Percentiles rank a stretch among this genome's conserved stretches.
Evolutionary conservation across 768 basidiomycete species (phyloP).

Genomic region (Boletus rubropictus): DNA sequence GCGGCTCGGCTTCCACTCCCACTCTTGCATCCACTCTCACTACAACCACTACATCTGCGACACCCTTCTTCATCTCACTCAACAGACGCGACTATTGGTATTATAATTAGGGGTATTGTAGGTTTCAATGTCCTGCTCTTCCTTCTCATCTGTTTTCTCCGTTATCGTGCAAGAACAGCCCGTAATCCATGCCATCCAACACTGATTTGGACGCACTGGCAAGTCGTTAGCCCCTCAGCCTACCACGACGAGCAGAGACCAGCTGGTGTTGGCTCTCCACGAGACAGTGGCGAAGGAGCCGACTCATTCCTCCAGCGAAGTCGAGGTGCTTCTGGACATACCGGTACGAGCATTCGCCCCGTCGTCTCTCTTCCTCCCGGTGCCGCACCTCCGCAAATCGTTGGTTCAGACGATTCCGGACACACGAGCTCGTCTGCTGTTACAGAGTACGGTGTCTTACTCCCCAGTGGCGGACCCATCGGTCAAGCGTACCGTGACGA

Average conservation of each 20-base stretch:
- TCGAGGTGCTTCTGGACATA: slow-evolving; percentile 15
- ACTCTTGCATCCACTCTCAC: slow-evolving; percentile 1
- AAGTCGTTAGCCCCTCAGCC: slow-evolving; percentile 33
- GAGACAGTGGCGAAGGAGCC: slow-evolving; percentile 63
- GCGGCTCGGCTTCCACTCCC: too few relatives aligned
- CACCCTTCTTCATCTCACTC: slow-evolving; percentile 29
- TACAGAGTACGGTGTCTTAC: slow-evolving; percentile 33
- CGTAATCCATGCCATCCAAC: slow-evolving; percentile 19
- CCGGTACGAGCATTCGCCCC: slow-evolving; percentile 12
- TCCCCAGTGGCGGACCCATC: slow-evolving; percentile 30
- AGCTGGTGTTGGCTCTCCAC: slow-evolving; percentile 62
- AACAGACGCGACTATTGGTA: slow-evolving; percentile 29
- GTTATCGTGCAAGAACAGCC: slow-evolving; percentile 23
- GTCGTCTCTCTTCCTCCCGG: slow-evolving; percentile 29
- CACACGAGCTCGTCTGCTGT: slow-evolving; percentile 35
- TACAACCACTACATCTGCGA: slow-evolving; percentile 23
- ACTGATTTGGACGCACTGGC: slow-evolving; percentile 41
- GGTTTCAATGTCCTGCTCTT: slow-evolving; percentile 56
- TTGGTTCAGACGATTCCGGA: slow-evolving; percentile 36
- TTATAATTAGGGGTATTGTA: slow-evolving; percentile 47
- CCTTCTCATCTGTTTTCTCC: slow-evolving; percentile 31
- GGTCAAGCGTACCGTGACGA: slow-evolving; percentile 30
- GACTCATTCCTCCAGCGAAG: slow-evolving; percentile 56
- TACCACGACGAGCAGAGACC: slow-evolving; percentile 31
- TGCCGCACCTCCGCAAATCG: slow-evolving; percentile 29